Conservation (phyloP, 148 eudicot species). For the Gaultheria prostrata region DNA sequence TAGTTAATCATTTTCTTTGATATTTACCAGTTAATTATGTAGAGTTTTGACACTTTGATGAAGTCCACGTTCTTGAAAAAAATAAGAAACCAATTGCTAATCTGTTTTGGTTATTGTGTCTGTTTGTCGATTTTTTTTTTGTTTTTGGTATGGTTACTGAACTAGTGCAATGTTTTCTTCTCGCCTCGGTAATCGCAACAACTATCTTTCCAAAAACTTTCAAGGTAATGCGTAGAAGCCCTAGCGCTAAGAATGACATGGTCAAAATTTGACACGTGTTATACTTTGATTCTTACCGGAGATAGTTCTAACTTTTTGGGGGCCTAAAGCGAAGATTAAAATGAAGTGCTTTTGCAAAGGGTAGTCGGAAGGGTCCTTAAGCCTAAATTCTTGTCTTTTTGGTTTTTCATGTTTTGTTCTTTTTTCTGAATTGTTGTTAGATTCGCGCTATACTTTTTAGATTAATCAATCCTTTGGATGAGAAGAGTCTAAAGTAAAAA, state of each 20-base stretch:
- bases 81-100: background rate
- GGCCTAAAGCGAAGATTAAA: no score
- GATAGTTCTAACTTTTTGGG: no score
- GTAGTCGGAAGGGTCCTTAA: no score
- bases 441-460: no score
- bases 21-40: background rate
- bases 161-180: background rate
- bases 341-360: no score
- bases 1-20: background rate
- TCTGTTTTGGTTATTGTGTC: background rate
- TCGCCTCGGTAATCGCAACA: background rate
- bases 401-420: no score
- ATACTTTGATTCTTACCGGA: no score
- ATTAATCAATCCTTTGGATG: no score
- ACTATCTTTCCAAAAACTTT: background rate
- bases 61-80: background rate
- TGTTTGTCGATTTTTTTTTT: background rate
- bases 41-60: background rate
- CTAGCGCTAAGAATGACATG: background rate
- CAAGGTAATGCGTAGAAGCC: background rate
- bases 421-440: no score
- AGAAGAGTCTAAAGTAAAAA: no score
- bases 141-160: background rate
- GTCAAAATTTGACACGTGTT: background rate
- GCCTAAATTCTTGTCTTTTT: no score